Base-by-base conservation (phyloP, 2,329 filamentous ascomycete genomes). In the Epichloe uncinata region DNA sequence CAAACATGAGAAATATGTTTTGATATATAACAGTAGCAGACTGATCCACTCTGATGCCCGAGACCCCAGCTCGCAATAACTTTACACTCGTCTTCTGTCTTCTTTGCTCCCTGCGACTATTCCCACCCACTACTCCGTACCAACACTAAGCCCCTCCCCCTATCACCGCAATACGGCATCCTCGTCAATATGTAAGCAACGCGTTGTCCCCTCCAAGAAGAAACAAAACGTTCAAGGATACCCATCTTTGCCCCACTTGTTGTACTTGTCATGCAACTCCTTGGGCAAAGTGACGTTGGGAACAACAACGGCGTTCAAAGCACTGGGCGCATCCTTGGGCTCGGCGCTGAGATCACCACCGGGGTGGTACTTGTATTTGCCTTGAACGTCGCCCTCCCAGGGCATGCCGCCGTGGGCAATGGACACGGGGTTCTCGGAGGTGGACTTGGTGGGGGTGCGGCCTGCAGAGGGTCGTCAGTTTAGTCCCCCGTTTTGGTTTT, bases 241-340 rank as follows among this genome's bases (percentile, higher is more conserved):
- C 60, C 88, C 90, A 60, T 97, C 93, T 82, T 97, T 97, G 70
- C 93, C 93, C 82, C 87, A 97, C 79, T 98, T 98, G 86, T 98
- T 98, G 82, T 85, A 97, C 74, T 85, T 85, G 61, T 98, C 93
- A 74, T 98, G 93, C 57, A 96, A 81, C 63, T 84, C 78, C 87
- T 85, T 89, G 65, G 93, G 90, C 60, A 97, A 76, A 64, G 84
- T 93, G 65, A 98, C 90, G 65, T 95, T 85, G 63, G 93, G 93
- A 50, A 98, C 77, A 66, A 98, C 84, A 60, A 96, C 90, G 57
- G 85, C 86, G 78, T 98, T 95, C 71, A 98, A 73, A 56, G 93
- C 93, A 69, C 87, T 95, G 58, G 93, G 93, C 54, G 93, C 93
- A 63, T 96, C 87, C 74, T 84, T 88, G 67, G 86, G 85, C 54